Evolutionary conservation across 371 early-diverging fungal species (phyloP).

Genomic region (Fennellomyces sp.): DNA sequence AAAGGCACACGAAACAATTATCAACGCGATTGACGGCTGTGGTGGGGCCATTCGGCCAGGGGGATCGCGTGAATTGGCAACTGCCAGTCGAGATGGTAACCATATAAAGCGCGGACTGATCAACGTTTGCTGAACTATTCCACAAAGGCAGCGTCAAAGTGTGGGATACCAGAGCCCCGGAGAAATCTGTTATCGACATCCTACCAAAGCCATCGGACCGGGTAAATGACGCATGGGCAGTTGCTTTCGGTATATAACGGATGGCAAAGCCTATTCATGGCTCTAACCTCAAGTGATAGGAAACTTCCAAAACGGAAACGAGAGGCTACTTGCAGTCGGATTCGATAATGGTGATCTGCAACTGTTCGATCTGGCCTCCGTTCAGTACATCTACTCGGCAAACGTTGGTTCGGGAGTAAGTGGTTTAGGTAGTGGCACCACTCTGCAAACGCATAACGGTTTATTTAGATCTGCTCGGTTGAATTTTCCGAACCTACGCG

Average conservation of each 20-base stretch:
- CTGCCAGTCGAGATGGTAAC: conserved; percentile 77
- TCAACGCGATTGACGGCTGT: conserved; percentile 76
- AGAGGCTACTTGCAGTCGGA: conserved; percentile 61
- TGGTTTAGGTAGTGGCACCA: conserved; percentile 4
- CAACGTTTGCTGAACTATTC: not conserved
- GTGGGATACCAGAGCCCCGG: conserved; percentile 80
- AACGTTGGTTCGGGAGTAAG: conserved; percentile 74
- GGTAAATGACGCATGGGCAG: conserved; percentile 75
- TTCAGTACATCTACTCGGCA: conserved; percentile 71
- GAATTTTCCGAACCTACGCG: conserved; percentile 58
- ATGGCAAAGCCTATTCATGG: not conserved
- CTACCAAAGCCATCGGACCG: conserved; percentile 48
- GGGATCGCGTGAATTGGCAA: conserved; percentile 71
- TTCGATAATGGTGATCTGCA: conserved; percentile 84
- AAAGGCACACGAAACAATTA: conserved; percentile 74
- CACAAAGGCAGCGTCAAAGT: conserved; percentile 76
- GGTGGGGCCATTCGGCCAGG: conserved; percentile 47
- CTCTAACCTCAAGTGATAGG: not conserved
- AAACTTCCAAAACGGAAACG: conserved; percentile 1
- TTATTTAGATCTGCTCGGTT: conserved; percentile 54
- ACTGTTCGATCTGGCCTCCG: conserved; percentile 66
- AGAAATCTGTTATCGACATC: conserved; percentile 66
- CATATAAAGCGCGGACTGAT: not conserved
- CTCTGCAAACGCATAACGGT: not conserved
- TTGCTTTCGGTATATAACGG: conserved; percentile 67